Base-by-base conservation (phyloP, 495 filamentous ascomycete species). In the Aspergillus hancockii region DNA sequence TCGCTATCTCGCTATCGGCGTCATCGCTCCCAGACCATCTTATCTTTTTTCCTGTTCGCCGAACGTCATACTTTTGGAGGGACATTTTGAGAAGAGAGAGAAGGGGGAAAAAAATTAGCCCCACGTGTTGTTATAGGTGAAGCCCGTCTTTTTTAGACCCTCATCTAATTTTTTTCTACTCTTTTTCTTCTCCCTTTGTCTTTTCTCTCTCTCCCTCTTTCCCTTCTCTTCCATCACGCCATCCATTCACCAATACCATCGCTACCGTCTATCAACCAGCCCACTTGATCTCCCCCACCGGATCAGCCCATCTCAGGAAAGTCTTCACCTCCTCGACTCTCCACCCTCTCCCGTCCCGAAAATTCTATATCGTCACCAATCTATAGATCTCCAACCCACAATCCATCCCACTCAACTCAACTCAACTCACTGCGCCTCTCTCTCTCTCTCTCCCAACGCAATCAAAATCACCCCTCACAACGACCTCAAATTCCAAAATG, bases 1-100 rank as follows among this genome's bases (percentile, higher is more conserved):
- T 7, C 25, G 25, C 25, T 28, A 28, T 28, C 25, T 28, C 25
- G n/a, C 21, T 40, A 41, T 40, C 53, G 31, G 55, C 58, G 55
- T 65, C 54, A 57, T 41, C 51, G 54, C 30, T 50, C 43, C 52
- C 40, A 40, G 40, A 58, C 43, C 55, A 41, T 28, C 63, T 52
- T 52, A 58, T 58, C 49, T 32, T 0, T 38, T 43, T 47, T 5
- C 19, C 18, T 30, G n/a, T 21, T 43, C 60, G 58, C 64, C 61
- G 60, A 58, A 67, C 64, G 64, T 67, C 58, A 60, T 63, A 63
- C 61, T 64, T n/a, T 56, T 60, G 69, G 67, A 21, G 14, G 18
- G 41, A 10, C 16, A 4, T 40, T 40, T 13, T 8, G 19, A 45
- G 10, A 45, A 2, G 19, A 3, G 8, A 23, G 13, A 47, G 19